Conservation (phyloP, 2,329 filamentous ascomycete species). For the Aspergillus tanneri region DNA sequence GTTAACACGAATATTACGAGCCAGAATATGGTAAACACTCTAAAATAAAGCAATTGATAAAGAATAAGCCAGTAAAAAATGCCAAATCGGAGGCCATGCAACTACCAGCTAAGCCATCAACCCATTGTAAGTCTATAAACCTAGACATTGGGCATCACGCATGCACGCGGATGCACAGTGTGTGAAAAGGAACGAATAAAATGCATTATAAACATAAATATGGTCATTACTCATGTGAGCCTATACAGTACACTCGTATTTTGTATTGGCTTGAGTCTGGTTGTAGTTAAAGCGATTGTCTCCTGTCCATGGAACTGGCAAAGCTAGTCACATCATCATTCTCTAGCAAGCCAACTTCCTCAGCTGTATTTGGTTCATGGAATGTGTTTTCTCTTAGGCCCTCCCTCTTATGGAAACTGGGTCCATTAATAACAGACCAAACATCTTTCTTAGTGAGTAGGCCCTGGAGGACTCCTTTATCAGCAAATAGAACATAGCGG, state of each 20-base stretch:
- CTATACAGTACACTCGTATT: background rate
- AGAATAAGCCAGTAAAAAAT: too few species aligned
- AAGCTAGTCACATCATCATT: slow-evolving; percentile 34
- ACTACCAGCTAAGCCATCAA: too few species aligned
- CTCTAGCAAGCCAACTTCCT: slow-evolving; percentile 41
- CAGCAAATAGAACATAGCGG: slow-evolving; percentile 83
- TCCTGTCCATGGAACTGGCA: slow-evolving; percentile 32
- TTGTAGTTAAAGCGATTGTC: slow-evolving; percentile 29
- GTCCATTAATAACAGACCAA: slow-evolving; percentile 86
- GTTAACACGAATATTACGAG: too few species aligned
- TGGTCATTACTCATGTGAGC: background rate
- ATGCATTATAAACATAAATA: background rate
- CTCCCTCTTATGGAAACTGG: slow-evolving; percentile 53
- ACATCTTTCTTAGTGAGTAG: slow-evolving; percentile 96
- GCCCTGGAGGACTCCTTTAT: slow-evolving; percentile 77
- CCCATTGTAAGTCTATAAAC: too few species aligned
- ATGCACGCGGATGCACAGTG: background rate
- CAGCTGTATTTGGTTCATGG: slow-evolving; percentile 27
- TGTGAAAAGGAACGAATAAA: too few species aligned
- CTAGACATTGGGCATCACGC: too few species aligned
- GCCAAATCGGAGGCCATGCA: too few species aligned
- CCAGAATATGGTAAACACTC: too few species aligned
- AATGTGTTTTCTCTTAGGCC: slow-evolving; percentile 30
- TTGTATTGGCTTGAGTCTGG: too few species aligned
- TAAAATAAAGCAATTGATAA: too few species aligned